A percentile compares a stretch with the other conserved stretches of the same genome.
Evolutionary conservation across 305 asterid genomes (phyloP).

Genomic region (Withania somnifera): DNA sequence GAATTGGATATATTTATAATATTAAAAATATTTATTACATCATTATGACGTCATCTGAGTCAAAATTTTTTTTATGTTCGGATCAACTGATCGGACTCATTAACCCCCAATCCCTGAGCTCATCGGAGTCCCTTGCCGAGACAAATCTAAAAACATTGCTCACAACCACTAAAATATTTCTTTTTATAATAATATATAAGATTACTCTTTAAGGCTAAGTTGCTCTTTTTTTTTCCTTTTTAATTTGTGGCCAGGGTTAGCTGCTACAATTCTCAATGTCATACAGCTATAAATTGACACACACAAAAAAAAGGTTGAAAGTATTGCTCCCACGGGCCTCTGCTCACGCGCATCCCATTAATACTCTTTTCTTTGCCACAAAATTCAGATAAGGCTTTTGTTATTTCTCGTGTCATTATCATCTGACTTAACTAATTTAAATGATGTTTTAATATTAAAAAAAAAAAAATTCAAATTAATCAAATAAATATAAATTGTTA

Average conservation of each 20-base stretch:
- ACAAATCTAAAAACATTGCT: too few relatives aligned
- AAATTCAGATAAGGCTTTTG: neutral
- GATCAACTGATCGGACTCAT: too few relatives aligned
- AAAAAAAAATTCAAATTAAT: too few relatives aligned
- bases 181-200: neutral
- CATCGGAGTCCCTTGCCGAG: too few relatives aligned
- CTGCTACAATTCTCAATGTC: neutral
- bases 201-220: neutral
- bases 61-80: too few relatives aligned
- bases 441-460: too few relatives aligned
- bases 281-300: neutral
- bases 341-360: neutral
- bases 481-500: too few relatives aligned
- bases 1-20: too few relatives aligned
- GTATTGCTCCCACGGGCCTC: neutral
- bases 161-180: neutral
- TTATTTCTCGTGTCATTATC: neutral
- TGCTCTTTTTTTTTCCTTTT: neutral
- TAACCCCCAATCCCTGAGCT: too few relatives aligned
- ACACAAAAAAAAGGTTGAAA: neutral
- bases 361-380: neutral
- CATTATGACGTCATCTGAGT: too few relatives aligned
- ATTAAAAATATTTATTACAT: too few relatives aligned
- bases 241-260: neutral
- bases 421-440: neutral